Evolutionary conservation across 1,139 yeast species (phyloP).

Genomic region (Protomyces pachydermus): DNA sequence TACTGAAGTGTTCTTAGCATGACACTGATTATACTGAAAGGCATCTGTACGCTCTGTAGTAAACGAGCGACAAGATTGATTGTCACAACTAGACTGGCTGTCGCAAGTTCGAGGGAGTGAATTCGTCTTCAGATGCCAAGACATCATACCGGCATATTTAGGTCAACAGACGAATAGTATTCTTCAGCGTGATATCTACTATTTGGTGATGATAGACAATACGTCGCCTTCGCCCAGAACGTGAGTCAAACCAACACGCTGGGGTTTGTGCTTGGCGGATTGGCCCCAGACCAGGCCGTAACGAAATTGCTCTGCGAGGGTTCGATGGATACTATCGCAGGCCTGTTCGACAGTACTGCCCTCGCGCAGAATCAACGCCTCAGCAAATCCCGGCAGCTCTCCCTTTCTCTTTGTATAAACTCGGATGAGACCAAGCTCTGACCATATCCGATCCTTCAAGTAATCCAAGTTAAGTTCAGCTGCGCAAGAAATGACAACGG

Average conservation of each 20-base stretch:
- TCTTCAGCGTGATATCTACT: neutral
- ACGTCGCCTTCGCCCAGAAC: slow-evolving; percentile 89
- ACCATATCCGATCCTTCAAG: slow-evolving; percentile 89
- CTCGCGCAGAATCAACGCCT: slow-evolving; percentile 84
- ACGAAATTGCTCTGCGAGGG: slow-evolving; percentile 84
- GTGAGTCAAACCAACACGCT: slow-evolving; percentile 86
- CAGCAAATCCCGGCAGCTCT: slow-evolving; percentile 68
- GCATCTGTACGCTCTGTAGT: neutral
- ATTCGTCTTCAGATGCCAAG: too few relatives aligned
- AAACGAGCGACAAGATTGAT: too few relatives aligned
- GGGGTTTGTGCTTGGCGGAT: slow-evolving; percentile 92
- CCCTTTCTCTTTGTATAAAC: slow-evolving; percentile 83
- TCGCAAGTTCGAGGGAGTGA: too few relatives aligned
- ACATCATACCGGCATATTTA: too few relatives aligned
- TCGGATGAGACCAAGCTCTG: slow-evolving; percentile 70
- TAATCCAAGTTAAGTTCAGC: slow-evolving; percentile 80
- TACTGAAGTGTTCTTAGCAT: neutral
- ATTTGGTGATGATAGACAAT: slow-evolving; percentile 80
- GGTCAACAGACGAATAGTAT: too few relatives aligned
- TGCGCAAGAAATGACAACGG: slow-evolving; percentile 90
- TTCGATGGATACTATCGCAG: slow-evolving; percentile 89
- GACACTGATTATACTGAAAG: neutral
- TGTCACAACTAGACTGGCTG: too few relatives aligned
- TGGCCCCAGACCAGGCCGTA: slow-evolving; percentile 97
- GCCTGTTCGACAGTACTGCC: slow-evolving; percentile 74